Conservation (phyloP, 2,329 filamentous ascomycete species). For the Didymella pinodella region DNA sequence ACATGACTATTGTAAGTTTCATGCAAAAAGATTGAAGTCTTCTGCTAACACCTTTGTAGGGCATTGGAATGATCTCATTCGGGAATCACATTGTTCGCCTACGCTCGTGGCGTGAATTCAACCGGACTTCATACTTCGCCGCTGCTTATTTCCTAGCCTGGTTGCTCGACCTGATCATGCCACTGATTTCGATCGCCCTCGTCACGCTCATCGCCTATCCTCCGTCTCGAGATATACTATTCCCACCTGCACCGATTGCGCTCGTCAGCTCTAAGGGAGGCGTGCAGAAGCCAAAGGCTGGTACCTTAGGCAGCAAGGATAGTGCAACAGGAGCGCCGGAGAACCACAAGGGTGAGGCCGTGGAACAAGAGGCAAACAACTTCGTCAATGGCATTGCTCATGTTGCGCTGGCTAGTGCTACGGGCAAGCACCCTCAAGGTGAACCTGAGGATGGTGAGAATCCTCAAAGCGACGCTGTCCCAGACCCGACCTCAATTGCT, state of each 20-base stretch:
- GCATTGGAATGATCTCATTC: conserved; percentile 70
- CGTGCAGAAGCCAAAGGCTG: conserved; percentile 77
- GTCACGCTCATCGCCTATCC: conserved; percentile 73
- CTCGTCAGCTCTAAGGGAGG: conserved; percentile 75
- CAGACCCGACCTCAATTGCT: conserved; percentile 68
- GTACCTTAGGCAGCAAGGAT: conserved; percentile 77
- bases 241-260: conserved; percentile 79
- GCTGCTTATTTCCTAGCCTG: conserved; percentile 71
- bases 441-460: conserved; percentile 59
- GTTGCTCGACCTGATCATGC: conserved; percentile 74
- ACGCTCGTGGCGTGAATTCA: conserved; percentile 78
- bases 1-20: conserved; percentile 71
- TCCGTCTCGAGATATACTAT: conserved; percentile 67
- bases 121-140: conserved; percentile 72
- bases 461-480: conserved; percentile 60
- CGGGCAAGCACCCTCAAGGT: conserved; percentile 76
- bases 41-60: conserved; percentile 32
- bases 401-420: conserved; percentile 76
- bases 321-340: conserved; percentile 83
- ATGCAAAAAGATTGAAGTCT: background rate
- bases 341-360: conserved; percentile 82
- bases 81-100: conserved; percentile 79
- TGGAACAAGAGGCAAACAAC: conserved; percentile 83
- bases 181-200: conserved; percentile 65
- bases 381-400: conserved; percentile 77